Conservation (phyloP, 495 filamentous ascomycete genomes). For the Chlorociboria aeruginascens region DNA sequence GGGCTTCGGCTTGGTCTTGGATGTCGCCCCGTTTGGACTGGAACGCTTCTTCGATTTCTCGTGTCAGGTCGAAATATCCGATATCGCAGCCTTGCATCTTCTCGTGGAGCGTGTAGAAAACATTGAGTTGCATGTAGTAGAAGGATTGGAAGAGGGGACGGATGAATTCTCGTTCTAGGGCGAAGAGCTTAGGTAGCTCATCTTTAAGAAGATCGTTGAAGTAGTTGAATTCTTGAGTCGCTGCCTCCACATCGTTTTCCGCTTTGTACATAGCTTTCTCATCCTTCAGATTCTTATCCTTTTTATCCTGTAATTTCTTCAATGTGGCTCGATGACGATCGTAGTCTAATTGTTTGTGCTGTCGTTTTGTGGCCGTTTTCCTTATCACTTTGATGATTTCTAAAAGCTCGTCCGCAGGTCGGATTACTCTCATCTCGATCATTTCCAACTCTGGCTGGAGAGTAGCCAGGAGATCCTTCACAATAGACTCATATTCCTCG, state of each 20-base stretch:
- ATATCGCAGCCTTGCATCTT: slow-evolving; percentile 95
- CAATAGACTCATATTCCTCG: slow-evolving; percentile 90
- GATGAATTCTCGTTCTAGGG: slow-evolving; percentile 93
- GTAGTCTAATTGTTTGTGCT: slow-evolving; percentile 96
- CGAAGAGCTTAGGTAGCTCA: slow-evolving; percentile 86
- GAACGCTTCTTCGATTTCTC: slow-evolving; percentile 85
- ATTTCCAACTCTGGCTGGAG: slow-evolving; percentile 89
- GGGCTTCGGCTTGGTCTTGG: slow-evolving; percentile 66
- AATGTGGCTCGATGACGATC: slow-evolving; percentile 70
- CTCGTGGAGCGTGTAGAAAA: slow-evolving; percentile 98
- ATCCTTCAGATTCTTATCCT: slow-evolving; percentile 90
- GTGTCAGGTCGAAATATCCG: slow-evolving; percentile 87
- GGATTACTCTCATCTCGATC: slow-evolving; percentile 87
- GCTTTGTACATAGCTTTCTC: slow-evolving; percentile 96
- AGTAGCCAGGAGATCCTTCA: slow-evolving; percentile 79
- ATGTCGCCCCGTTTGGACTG: slow-evolving; percentile 77
- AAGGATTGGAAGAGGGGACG: slow-evolving; percentile 95
- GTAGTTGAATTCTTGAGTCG: slow-evolving; percentile 92
- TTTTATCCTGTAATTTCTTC: slow-evolving; percentile 96
- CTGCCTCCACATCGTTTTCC: slow-evolving; percentile 80
- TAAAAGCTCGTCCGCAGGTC: slow-evolving; percentile 86
- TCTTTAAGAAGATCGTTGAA: slow-evolving; percentile 95
- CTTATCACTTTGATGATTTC: slow-evolving; percentile 92
- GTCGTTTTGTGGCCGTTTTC: slow-evolving; percentile 78
- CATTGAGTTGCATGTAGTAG: slow-evolving; percentile 99